phyloP scores from a whole-genome alignment of 2,329 filamentous ascomycete species.

The Aspergillus quadrilineatus region DNA sequence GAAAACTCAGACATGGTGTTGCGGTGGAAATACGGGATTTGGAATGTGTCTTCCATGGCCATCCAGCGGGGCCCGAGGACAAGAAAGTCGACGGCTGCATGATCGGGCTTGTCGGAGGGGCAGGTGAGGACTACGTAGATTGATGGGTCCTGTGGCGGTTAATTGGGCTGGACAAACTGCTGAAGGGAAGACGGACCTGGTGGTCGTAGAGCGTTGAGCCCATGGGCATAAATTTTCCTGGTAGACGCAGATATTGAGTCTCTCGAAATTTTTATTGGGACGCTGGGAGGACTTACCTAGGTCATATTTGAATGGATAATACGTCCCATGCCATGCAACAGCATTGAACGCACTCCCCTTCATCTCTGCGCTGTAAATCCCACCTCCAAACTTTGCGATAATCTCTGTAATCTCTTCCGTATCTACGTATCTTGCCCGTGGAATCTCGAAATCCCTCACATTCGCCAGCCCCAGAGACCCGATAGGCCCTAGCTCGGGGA shows the following conservation, averaged over 20 bases:
- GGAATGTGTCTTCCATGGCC: slow-evolving; percentile 11
- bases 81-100: slow-evolving; percentile 6
- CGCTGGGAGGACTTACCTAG: background rate
- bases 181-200: background rate
- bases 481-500: slow-evolving; percentile 8
- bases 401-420: slow-evolving; percentile 3
- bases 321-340: slow-evolving; percentile 9
- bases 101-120: slow-evolving; percentile 6
- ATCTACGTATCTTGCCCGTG: slow-evolving; percentile 1
- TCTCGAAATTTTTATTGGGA: background rate
- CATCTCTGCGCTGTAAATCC: slow-evolving; percentile 1
- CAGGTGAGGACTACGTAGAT: slow-evolving; percentile 8
- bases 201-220: slow-evolving; percentile 10
- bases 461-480: slow-evolving; percentile 3
- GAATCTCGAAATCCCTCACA: slow-evolving; percentile 7
- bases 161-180: no score
- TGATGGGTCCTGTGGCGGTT: background rate
- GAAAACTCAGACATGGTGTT: slow-evolving; percentile 11
- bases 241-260: background rate
- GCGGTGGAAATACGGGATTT: slow-evolving; percentile 8
- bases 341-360: slow-evolving; percentile 9
- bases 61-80: slow-evolving; percentile 7
- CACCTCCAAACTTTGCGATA: slow-evolving; percentile 6
- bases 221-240: slow-evolving; percentile 11
- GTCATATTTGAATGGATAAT: slow-evolving; percentile 13